Evolutionary conservation across 768 basidiomycete genomes (phyloP).

Genomic region (Mycena rebaudengoi): DNA sequence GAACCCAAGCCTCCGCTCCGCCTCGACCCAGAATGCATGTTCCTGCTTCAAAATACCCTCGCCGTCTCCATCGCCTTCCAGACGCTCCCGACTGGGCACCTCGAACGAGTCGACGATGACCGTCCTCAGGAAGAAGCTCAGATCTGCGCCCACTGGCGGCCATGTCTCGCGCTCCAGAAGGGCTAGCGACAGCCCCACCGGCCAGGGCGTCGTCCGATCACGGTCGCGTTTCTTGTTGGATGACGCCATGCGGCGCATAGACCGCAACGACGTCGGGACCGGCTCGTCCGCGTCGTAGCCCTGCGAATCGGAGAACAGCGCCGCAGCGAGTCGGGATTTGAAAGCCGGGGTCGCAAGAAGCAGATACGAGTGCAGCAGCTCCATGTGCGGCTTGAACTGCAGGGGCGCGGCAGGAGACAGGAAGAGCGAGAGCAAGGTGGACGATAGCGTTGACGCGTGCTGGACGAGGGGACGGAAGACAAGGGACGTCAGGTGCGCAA

Average conservation of each 20-base stretch:
- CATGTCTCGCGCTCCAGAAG: slow-evolving; percentile 80
- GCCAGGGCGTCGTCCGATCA: slow-evolving; percentile 59
- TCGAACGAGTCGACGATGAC: slow-evolving; percentile 87
- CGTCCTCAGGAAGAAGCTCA: slow-evolving; percentile 83
- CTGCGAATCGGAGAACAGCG: slow-evolving; percentile 81
- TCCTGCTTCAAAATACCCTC: slow-evolving; percentile 33
- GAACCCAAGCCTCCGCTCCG: slow-evolving; percentile 83
- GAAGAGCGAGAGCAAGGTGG: slow-evolving; percentile 72
- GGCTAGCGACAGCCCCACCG: slow-evolving; percentile 76
- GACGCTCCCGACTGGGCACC: slow-evolving; percentile 23
- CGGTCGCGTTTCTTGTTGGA: slow-evolving; percentile 36
- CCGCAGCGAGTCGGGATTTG: slow-evolving; percentile 69
- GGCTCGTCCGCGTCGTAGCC: slow-evolving; percentile 50
- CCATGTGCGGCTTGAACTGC: slow-evolving; percentile 72
- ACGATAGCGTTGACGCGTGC: slow-evolving; percentile 72
- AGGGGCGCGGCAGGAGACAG: slow-evolving; percentile 70
- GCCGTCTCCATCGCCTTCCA: slow-evolving; percentile 40
- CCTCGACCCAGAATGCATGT: slow-evolving; percentile 57
- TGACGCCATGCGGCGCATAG: slow-evolving; percentile 35
- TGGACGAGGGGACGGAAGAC: slow-evolving; percentile 68
- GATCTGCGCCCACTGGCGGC: slow-evolving; percentile 88
- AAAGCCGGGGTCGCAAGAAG: slow-evolving; percentile 79
- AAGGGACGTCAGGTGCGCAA: slow-evolving; percentile 67
- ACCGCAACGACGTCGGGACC: slow-evolving; percentile 16
- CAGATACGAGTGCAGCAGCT: slow-evolving; percentile 78